phyloP scores from a whole-genome alignment of 352 stramenopile species.

The Globisporangium iwayamae region DNA sequence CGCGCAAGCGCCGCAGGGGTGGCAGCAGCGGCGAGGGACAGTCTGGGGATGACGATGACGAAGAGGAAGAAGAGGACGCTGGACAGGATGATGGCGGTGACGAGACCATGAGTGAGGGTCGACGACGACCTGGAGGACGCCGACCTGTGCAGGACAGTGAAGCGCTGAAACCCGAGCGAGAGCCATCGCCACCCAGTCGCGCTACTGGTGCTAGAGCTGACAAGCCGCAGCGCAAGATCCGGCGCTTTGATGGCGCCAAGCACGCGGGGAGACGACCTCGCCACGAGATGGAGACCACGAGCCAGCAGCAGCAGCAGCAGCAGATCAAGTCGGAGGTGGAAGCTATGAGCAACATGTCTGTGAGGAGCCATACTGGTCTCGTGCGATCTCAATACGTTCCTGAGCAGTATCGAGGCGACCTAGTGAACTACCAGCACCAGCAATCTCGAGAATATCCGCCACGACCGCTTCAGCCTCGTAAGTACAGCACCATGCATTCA shows the following conservation, averaged over 20 bases:
- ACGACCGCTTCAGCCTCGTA: neutral
- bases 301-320: neutral
- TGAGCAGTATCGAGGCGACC: constrained; percentile 1
- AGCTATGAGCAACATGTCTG: neutral
- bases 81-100: neutral
- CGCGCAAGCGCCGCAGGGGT: constrained; percentile 31
- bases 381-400: neutral
- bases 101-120: neutral
- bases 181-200: too few relatives aligned
- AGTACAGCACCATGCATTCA: neutral
- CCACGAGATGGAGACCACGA: neutral
- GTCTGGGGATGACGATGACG: constrained; percentile 14
- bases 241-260: constrained; percentile 17
- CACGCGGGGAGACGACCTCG: neutral
- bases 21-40: constrained; percentile 19
- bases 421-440: neutral
- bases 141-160: neutral
- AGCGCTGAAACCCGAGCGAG: neutral
- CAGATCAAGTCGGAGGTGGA: neutral
- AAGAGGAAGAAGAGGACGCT: constrained; percentile 3
- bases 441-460: neutral
- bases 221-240: constrained; percentile 15
- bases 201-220: too few relatives aligned
- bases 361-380: neutral
- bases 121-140: constrained; percentile 3